phyloP scores from a whole-genome alignment of 179 eudicot genomes.

The Spinacia oleracea region DNA sequence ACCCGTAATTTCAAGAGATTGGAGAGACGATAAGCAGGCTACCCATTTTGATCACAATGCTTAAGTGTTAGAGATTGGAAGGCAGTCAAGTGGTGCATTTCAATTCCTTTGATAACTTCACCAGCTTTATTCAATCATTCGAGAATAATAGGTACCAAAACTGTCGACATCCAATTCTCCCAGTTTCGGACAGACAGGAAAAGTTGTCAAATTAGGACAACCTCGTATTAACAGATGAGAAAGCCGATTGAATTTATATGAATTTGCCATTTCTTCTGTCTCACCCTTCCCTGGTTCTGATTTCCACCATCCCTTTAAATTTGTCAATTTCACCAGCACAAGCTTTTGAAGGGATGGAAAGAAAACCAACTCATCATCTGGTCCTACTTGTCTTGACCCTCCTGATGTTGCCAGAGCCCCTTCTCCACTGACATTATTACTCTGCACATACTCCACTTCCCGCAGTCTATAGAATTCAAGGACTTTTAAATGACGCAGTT shows the following conservation, averaged over 20 bases:
- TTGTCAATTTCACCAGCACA: accelerated
- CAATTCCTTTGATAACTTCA: too few relatives aligned
- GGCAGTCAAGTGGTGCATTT: too few relatives aligned
- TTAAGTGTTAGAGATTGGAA: too few relatives aligned
- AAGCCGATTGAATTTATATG: not conserved
- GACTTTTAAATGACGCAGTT: not conserved
- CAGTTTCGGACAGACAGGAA: slow-evolving; percentile 18
- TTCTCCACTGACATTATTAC: not conserved
- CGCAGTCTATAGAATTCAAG: accelerated
- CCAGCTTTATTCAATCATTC: too few relatives aligned
- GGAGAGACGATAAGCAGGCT: too few relatives aligned
- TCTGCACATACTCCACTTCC: not conserved
- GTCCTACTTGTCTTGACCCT: too few relatives aligned
- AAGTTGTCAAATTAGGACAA: not conserved
- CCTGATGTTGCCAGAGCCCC: not conserved
- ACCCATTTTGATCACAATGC: too few relatives aligned
- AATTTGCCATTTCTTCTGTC: not conserved
- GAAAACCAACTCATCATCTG: not conserved
- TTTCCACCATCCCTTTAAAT: slow-evolving; percentile 28
- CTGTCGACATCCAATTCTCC: not conserved
- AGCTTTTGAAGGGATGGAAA: slow-evolving; percentile 23
- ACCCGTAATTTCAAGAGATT: too few relatives aligned
- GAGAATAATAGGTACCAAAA: too few relatives aligned
- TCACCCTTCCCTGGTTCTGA: not conserved
- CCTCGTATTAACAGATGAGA: accelerated